These are phyloP conservation scores for Biscogniauxia sp. DNA, from an alignment of 2,329 filamentous ascomycete genomes.

Conservation along the genomic window DNA sequence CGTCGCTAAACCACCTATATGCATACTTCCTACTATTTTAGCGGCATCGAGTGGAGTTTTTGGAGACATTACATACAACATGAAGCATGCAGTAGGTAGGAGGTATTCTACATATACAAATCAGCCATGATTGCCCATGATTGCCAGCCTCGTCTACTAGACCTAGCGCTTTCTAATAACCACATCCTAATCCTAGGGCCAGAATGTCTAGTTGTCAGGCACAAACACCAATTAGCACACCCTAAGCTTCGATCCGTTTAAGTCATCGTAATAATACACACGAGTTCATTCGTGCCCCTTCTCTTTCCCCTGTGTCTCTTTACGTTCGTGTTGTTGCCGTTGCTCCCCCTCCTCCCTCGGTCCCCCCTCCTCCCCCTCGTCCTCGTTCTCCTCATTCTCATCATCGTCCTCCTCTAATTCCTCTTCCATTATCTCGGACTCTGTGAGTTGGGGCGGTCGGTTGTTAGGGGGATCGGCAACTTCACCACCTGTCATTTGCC, in stretches of 20 bases:
- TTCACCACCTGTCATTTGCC: constrained; percentile 91
- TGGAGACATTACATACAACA: constrained; percentile 21
- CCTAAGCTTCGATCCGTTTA: not conserved
- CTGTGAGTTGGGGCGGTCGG: constrained; percentile 44
- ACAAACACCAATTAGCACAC: not conserved
- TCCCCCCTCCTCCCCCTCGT: constrained; percentile 24
- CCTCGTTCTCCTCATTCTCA: constrained; percentile 34
- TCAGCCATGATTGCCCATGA: not conserved
- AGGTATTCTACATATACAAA: not conserved
- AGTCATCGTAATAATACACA: constrained; percentile 16
- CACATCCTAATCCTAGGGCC: not conserved
- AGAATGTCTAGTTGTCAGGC: not conserved
- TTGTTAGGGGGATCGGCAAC: constrained; percentile 39
- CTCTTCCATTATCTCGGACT: constrained; percentile 52
- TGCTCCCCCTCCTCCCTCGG: not conserved
- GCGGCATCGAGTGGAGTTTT: constrained; percentile 25
- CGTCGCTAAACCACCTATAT: constrained; percentile 8
- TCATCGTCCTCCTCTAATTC: constrained; percentile 42
- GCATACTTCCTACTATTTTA: constrained; percentile 6
- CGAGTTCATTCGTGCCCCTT: constrained; percentile 19
- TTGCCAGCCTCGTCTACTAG: not conserved
- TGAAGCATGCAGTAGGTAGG: constrained; percentile 15
- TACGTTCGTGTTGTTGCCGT: not conserved
- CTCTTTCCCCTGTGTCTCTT: constrained; percentile 18
- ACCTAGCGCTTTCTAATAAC: not conserved